Evolutionary conservation across 192 early-diverging fungal species (phyloP), one percentile per base, ranked within the genome.

Genomic region (Coemansia javaensis): DNA sequence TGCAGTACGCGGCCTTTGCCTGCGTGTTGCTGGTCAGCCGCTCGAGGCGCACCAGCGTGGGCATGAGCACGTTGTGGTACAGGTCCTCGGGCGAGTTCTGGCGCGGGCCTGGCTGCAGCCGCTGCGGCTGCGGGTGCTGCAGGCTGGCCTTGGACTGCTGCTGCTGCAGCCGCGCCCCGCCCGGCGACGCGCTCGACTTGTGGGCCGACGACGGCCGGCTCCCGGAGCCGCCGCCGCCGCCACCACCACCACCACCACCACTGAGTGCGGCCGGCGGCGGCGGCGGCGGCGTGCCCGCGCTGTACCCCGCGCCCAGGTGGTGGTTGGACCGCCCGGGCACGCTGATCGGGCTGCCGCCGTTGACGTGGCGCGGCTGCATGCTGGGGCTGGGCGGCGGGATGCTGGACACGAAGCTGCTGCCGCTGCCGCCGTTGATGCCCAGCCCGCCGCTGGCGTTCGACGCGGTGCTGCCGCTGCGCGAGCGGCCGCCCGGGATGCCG

Each of bases 51-150:
- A 73, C 55, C 32, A 73, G 48, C 13, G 60, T 78, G 11, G 64
- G 64, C 65, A 78, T 78, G 13, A 78, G 58, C 31, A 78, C 59
- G 40, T 74, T 68, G 49, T 73, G 61, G 46, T 78, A 73, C 16
- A 78, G 53, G 27, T 74, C 76, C 45, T 77, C 63, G 13, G 60
- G 53, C 4, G 58, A 43, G 38, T 34, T 39, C 53, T 63, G 72
- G 22, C 71, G 61, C 10, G 39, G 45, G 14, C 20, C 25, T 1
- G 55, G 27, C 1, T 35, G 37, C 2, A 44, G 27, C 17, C 62
- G 63, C 37, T 58, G 70, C 3, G 56, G 63, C 58, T 66, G 70
- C 13, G 63, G 63, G 3, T 54, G 50, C 12, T 50, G 58, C 15
- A 44, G 40, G 15, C 32, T 37, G 14, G 36, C n/a, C 51, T 66